These are phyloP conservation scores for Chloroidium sp. DNA, from an alignment of 163 green algal genomes.

Conservation along the genomic window DNA sequence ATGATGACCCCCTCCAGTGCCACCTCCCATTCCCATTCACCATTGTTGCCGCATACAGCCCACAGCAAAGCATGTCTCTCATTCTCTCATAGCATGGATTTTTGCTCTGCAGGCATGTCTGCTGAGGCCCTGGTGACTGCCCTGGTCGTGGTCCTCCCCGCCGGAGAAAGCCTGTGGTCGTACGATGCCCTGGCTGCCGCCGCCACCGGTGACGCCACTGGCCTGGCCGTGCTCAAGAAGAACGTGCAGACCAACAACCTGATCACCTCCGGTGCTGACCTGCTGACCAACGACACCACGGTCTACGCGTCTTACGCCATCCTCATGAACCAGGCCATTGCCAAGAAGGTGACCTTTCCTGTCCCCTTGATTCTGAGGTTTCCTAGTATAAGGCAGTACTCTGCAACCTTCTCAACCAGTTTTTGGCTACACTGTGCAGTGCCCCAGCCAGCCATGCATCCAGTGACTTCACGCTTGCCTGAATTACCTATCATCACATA, in stretches of 20 bases:
- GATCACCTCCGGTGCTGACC: slow-evolving; percentile 4
- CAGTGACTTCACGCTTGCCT: background rate
- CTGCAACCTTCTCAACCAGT: too few relatives aligned
- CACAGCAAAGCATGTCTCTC: too few relatives aligned
- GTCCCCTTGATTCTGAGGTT: background rate
- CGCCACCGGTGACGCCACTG: background rate
- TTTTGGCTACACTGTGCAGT: background rate
- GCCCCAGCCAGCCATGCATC: background rate
- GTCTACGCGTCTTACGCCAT: slow-evolving; percentile 12
- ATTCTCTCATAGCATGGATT: too few relatives aligned
- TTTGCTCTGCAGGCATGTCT: background rate
- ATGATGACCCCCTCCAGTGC: too few relatives aligned
- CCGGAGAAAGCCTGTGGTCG: background rate
- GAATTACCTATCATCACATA: too few relatives aligned
- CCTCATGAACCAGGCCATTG: slow-evolving; percentile 13
- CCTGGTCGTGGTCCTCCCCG: background rate
- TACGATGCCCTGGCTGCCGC: background rate
- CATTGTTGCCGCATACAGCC: too few relatives aligned
- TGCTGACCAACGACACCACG: slow-evolving; percentile 9
- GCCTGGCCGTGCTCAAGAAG: background rate
- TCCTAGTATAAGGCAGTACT: too few relatives aligned
- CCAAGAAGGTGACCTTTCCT: background rate
- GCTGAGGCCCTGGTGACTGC: background rate
- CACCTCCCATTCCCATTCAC: too few relatives aligned
- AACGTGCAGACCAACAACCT: slow-evolving; percentile 8